Evolutionary conservation across 371 early-diverging fungal genomes (phyloP).

Genomic region (Actinomucor elegans): DNA sequence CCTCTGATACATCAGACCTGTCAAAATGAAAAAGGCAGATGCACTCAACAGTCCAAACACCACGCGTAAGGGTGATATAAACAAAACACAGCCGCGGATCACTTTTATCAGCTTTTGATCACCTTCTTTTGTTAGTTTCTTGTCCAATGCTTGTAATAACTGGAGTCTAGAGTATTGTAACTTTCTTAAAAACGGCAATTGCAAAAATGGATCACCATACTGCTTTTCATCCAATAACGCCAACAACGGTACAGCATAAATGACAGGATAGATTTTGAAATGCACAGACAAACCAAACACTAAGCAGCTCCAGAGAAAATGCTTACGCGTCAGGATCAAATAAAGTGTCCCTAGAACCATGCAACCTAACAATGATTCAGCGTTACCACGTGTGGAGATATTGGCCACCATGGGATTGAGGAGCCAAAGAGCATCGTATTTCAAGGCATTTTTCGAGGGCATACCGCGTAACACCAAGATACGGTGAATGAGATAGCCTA

Average conservation of each 20-base stretch:
- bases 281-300: constrained; percentile 94
- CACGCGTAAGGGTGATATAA: constrained; percentile 61
- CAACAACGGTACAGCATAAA: constrained; percentile 84
- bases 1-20: constrained; percentile 72
- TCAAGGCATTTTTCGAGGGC: constrained; percentile 46
- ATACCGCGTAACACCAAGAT: constrained; percentile 59
- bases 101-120: not conserved
- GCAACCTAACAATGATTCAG: constrained; percentile 82
- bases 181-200: constrained; percentile 26
- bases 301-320: constrained; percentile 58
- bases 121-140: not conserved
- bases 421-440: constrained; percentile 72
- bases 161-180: constrained; percentile 23
- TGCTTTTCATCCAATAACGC: constrained; percentile 56
- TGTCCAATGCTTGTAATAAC: constrained; percentile 11
- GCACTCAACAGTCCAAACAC: constrained; percentile 74
- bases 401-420: constrained; percentile 94
- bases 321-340: constrained; percentile 54
- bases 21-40: constrained; percentile 67
- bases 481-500: constrained; percentile 68
- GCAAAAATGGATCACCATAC: constrained; percentile 31
- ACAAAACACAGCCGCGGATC: not conserved
- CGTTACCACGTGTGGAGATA: constrained; percentile 95
- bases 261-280: constrained; percentile 95
- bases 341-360: constrained; percentile 79